A percentile compares a stretch with the other conserved stretches of the same genome.
phyloP scores from a whole-genome alignment of 345 rosid genomes.

The Citrus medica region DNA sequence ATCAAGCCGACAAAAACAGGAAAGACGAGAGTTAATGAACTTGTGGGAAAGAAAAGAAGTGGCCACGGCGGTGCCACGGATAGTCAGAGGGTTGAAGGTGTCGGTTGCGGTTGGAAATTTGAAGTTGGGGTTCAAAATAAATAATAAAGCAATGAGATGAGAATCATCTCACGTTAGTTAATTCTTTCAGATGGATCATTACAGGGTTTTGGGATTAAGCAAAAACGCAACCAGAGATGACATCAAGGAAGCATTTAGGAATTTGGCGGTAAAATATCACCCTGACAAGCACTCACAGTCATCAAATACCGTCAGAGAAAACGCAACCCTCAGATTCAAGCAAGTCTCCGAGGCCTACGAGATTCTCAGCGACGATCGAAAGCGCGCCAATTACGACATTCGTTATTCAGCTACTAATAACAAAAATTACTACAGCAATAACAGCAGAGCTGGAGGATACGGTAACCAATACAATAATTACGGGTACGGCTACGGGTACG shows the following conservation, averaged over 20 bases:
- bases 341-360: slow-evolving; percentile 85
- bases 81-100: neutral
- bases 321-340: slow-evolving; percentile 67
- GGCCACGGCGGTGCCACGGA: slow-evolving; percentile 30
- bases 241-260: slow-evolving; percentile 76
- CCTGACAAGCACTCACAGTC: slow-evolving; percentile 87
- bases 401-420: slow-evolving; percentile 10
- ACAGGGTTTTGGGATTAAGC: slow-evolving; percentile 59
- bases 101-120: neutral
- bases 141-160: neutral
- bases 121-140: neutral
- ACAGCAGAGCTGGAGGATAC: slow-evolving; percentile 9
- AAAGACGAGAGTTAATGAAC: neutral
- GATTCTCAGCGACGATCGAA: slow-evolving; percentile 55
- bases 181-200: slow-evolving; percentile 53
- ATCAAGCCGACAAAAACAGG: no score
- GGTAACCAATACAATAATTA: neutral
- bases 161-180: neutral
- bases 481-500: slow-evolving; percentile 30
- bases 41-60: slow-evolving; percentile 1
- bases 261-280: slow-evolving; percentile 66
- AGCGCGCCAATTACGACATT: slow-evolving; percentile 64
- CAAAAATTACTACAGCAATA: slow-evolving; percentile 7
- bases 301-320: slow-evolving; percentile 41
- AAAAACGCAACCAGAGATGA: slow-evolving; percentile 69